Evolutionary conservation across 148 eudicot species (phyloP).

Genomic region (Fagopyrum esculentum): DNA sequence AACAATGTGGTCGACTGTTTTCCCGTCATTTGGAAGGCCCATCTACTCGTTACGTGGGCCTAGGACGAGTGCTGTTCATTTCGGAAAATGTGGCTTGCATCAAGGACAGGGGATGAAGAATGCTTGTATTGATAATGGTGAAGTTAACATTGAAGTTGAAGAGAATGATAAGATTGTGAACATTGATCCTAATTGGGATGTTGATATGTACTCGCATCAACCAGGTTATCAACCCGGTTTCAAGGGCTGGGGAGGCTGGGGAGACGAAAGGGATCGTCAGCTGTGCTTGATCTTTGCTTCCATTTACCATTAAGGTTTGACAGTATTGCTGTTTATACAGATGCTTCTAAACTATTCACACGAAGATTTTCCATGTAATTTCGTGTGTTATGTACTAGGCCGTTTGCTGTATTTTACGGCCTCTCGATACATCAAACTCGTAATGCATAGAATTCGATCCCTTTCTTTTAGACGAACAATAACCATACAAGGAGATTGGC

Average conservation of each 20-base stretch:
- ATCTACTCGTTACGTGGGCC: slow-evolving; percentile 79
- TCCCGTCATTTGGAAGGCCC: slow-evolving; percentile 81
- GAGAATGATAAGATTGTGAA: slow-evolving; percentile 51
- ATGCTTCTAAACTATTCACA: neutral
- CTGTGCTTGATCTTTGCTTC: slow-evolving; percentile 74
- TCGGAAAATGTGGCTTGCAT: slow-evolving; percentile 94
- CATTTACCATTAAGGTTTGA: slow-evolving; percentile 34
- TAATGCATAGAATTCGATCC: too few species aligned
- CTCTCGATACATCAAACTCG: too few species aligned
- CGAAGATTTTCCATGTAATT: neutral
- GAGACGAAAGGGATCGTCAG: slow-evolving; percentile 69
- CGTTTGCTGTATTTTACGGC: too few species aligned
- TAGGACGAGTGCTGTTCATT: slow-evolving; percentile 80
- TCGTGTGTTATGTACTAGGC: neutral
- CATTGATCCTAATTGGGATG: slow-evolving; percentile 54
- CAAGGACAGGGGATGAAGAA: slow-evolving; percentile 66
- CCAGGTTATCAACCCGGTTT: slow-evolving; percentile 82
- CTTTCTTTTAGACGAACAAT: too few species aligned
- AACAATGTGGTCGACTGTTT: slow-evolving; percentile 95
- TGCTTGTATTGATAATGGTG: slow-evolving; percentile 61
- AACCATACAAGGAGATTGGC: too few species aligned
- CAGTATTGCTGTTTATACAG: neutral
- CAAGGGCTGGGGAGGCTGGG: slow-evolving; percentile 99
- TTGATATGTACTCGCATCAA: slow-evolving; percentile 47
- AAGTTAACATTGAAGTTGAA: slow-evolving; percentile 42